Percentiles rank a stretch among this genome's conserved stretches.
Conservation (phyloP, 805 yeast species). For the Candida maesae region DNA sequence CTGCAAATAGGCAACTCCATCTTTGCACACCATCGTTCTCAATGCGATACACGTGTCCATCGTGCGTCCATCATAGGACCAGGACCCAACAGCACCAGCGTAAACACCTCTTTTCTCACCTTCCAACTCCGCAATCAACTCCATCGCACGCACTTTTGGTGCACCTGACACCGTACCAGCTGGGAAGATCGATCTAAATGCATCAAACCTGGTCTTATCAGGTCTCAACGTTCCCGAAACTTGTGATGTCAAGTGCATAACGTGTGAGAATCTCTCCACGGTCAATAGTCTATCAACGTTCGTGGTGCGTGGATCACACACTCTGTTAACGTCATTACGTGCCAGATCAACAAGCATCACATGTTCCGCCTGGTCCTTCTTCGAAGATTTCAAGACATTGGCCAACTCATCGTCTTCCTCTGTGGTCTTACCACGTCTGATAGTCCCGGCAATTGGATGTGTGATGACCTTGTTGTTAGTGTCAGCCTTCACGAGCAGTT, state of each 20-base stretch:
- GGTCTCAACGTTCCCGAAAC: slow-evolving; percentile 86
- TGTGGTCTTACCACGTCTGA: slow-evolving; percentile 80
- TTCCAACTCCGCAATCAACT: slow-evolving; percentile 84
- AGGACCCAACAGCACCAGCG: slow-evolving; percentile 98
- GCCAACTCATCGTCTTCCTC: slow-evolving; percentile 92
- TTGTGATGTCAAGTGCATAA: slow-evolving; percentile 93
- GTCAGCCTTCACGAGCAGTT: slow-evolving; percentile 82
- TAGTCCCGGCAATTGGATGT: slow-evolving; percentile 98
- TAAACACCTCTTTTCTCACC: slow-evolving; percentile 92
- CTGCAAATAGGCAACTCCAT: slow-evolving; percentile 87
- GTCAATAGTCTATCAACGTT: slow-evolving; percentile 84
- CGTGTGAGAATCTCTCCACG: slow-evolving; percentile 93
- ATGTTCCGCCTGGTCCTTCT: slow-evolving; percentile 96
- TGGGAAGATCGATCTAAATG: slow-evolving; percentile 96
- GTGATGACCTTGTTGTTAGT: slow-evolving; percentile 70
- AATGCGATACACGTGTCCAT: slow-evolving; percentile 98
- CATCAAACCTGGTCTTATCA: slow-evolving; percentile 90
- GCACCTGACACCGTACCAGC: slow-evolving; percentile 99
- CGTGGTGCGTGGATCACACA: slow-evolving; percentile 84
- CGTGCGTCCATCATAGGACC: slow-evolving; percentile 92
- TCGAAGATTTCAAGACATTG: slow-evolving; percentile 60
- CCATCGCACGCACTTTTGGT: slow-evolving; percentile 97
- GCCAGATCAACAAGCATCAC: slow-evolving; percentile 98
- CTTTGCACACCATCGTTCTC: slow-evolving; percentile 94
- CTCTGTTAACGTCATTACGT: slow-evolving; percentile 90